Base-by-base conservation (phyloP, 495 filamentous ascomycete species). In the Darksidea phi region DNA sequence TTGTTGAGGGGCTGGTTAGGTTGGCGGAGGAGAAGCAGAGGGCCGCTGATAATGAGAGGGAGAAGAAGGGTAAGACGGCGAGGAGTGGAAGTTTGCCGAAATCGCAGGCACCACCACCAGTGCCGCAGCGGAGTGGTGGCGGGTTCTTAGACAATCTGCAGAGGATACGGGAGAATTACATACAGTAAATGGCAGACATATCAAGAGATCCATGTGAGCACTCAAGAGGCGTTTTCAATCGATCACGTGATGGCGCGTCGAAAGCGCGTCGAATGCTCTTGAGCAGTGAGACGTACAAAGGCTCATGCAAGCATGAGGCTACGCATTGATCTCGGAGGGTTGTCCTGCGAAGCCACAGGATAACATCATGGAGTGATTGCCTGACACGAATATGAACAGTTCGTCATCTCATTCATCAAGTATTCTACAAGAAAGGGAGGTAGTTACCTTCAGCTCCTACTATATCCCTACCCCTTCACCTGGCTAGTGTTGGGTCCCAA, bases 1-100 rank as follows among this genome's bases (percentile, higher is more conserved):
- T 97, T 70, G 85, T 98, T 48, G 91, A 97, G 58, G 79, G 82
- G 50, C 69, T 98, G 57, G 84, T 83, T 37, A 77, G 76, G 70
- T 74, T 82, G 41, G 80, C 85, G 46, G 80, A 82, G 48, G 73
- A 76, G 52, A 62, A 62, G 54, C 64, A 64, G 65, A 71, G 57
- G 49, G 61, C 48, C 0, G 48, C 42, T 11, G 46, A 32, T 20
- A 20, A 4, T 41, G 54, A 26, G 32, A 28, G 50, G 48, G 60
- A 60, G 25, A 57, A 66, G 59, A 65, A 45, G 28, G 48, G 25
- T 10, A 32, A 10, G 28, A 32, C 28, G 28, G 46, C 36, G 23
- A 45, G 67, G 25, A 60, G 38, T 52, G 58, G 48, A 10, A 57
- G 41, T 48, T 43, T 48, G 11, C 13, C 17, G 6, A 55, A 64